Conservation (phyloP, 176 grass and related monocot species). For the Oryza longistaminata region DNA sequence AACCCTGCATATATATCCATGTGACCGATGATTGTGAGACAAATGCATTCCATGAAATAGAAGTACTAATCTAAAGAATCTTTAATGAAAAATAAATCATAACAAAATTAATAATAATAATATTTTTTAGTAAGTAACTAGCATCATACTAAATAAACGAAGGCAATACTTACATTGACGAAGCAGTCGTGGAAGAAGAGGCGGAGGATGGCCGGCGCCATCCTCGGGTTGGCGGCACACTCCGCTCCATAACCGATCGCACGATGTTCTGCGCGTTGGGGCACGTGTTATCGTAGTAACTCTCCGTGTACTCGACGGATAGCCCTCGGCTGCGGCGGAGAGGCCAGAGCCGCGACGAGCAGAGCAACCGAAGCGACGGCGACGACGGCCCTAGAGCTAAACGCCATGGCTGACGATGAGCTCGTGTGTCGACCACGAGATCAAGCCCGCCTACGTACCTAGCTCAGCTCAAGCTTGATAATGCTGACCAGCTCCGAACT, state of each 20-base stretch:
- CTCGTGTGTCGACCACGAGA: too few species aligned
- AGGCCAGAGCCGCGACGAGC: background rate
- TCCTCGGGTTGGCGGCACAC: background rate
- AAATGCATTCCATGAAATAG: background rate
- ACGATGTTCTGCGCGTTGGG: slow-evolving; percentile 43
- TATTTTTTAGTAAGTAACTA: too few species aligned
- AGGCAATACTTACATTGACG: slow-evolving; percentile 41
- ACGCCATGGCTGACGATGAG: background rate
- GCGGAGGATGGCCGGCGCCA: slow-evolving; percentile 65
- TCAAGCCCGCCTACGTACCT: too few species aligned
- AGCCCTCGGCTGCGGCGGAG: background rate
- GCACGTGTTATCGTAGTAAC: slow-evolving; percentile 60
- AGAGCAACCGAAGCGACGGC: background rate
- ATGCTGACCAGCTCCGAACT: too few species aligned
- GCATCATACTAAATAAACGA: too few species aligned
- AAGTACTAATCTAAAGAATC: too few species aligned
- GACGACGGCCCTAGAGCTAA: background rate
- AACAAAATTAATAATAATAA: too few species aligned
- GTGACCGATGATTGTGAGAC: background rate
- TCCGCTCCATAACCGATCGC: slow-evolving; percentile 39
- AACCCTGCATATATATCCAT: slow-evolving; percentile 21
- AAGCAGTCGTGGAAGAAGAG: slow-evolving; percentile 91
- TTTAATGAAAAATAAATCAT: too few species aligned
- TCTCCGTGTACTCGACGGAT: background rate
- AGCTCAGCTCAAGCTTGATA: too few species aligned